A percentile compares a stretch with the other conserved stretches of the same genome.
phyloP scores from a whole-genome alignment of 208 protist species.

The Borovskyia barvae region DNA sequence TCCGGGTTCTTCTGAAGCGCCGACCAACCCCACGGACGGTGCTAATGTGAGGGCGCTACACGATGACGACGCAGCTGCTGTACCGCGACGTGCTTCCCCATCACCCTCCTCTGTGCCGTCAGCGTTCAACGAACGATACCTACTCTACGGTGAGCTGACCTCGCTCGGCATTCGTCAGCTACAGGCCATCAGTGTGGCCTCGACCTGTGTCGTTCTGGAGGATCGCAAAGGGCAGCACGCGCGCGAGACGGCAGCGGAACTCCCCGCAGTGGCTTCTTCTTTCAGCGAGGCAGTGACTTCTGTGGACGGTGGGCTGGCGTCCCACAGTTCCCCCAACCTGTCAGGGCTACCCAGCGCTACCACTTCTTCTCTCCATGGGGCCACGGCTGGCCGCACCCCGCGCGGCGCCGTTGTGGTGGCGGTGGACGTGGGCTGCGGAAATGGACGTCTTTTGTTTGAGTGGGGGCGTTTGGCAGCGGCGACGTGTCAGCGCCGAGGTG shows the following conservation, averaged over 20 bases:
- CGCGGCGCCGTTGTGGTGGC: slow-evolving; percentile 28
- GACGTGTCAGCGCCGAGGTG: slow-evolving; percentile 13
- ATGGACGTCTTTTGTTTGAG: slow-evolving; percentile 76
- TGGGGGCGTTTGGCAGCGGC: slow-evolving; percentile 48
- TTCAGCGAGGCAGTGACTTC: background rate
- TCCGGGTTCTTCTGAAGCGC: background rate
- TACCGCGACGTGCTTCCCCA: background rate
- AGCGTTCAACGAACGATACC: slow-evolving; percentile 7
- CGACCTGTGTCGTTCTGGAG: slow-evolving; percentile 13
- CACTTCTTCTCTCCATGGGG: background rate
- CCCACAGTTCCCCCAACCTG: background rate
- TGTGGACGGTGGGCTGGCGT: background rate
- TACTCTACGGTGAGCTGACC: slow-evolving; percentile 78
- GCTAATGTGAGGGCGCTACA: too few relatives aligned
- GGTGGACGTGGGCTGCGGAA: slow-evolving; percentile 67
- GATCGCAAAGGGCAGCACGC: slow-evolving; percentile 1
- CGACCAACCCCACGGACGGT: too few relatives aligned
- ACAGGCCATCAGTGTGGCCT: slow-evolving; percentile 28
- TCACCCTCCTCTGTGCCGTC: background rate
- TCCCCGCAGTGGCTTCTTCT: background rate
- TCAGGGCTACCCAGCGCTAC: too few relatives aligned
- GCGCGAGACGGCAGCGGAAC: background rate
- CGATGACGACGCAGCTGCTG: too few relatives aligned
- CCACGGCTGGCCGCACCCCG: background rate
- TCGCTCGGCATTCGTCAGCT: slow-evolving; percentile 65